Conservation (phyloP, 169 alveolate genomes). For the Plasmodium malariae region DNA sequence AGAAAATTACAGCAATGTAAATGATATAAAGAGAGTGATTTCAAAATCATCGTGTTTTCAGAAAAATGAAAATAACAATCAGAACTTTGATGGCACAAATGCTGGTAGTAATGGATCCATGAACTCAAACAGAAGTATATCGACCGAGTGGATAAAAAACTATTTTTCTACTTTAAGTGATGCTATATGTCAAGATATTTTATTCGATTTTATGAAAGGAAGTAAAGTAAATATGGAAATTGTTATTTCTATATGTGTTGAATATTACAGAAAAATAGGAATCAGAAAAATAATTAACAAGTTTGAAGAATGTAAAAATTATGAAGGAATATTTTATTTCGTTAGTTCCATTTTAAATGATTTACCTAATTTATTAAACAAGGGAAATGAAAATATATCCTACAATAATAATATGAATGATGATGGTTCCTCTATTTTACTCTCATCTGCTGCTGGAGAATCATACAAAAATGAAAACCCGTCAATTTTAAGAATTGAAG, state of each 20-base stretch:
- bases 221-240: constrained; percentile 76
- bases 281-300: constrained; percentile 78
- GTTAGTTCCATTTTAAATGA: constrained; percentile 70
- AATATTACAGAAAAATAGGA: constrained; percentile 82
- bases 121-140: constrained; percentile 28
- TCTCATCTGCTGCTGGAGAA: constrained; percentile 64
- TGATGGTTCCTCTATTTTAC: constrained; percentile 76
- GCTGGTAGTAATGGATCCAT: neutral
- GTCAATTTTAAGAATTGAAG: constrained; percentile 64
- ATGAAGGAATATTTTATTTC: constrained; percentile 76
- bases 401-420: constrained; percentile 29
- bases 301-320: constrained; percentile 77
- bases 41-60: constrained; percentile 90
- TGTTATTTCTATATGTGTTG: constrained; percentile 80
- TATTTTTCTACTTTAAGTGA: constrained; percentile 75
- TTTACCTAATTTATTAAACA: constrained; percentile 39
- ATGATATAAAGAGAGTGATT: constrained; percentile 95
- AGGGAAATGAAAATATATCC: constrained; percentile 6
- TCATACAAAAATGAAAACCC: constrained; percentile 68
- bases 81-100: neutral
- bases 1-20: constrained; percentile 94
- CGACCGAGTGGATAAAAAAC: constrained; percentile 71
- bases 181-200: constrained; percentile 68
- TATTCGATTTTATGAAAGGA: constrained; percentile 81
- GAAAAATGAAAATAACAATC: constrained; percentile 33